A percentile compares a stretch with the other conserved stretches of the same genome.
Evolutionary conservation across 345 rosid species (phyloP).

Genomic region (Citrus hindsii): DNA sequence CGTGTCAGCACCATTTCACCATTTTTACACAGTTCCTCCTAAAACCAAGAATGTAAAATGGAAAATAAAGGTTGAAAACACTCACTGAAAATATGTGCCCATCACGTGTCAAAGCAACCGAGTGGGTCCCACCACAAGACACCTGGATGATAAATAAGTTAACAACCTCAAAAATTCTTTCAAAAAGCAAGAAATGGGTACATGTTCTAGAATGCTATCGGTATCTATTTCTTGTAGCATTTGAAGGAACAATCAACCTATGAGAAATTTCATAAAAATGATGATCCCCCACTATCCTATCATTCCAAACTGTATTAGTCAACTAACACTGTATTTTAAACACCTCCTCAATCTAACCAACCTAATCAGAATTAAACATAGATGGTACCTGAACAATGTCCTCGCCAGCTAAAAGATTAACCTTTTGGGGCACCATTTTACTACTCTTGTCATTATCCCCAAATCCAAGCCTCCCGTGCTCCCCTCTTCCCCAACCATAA

Average conservation of each 20-base stretch:
- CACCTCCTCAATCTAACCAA: background rate
- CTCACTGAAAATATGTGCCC: constrained; percentile 93
- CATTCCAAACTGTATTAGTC: background rate
- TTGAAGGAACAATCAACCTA: background rate
- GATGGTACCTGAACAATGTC: constrained; percentile 64
- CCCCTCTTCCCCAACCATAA: constrained; percentile 99
- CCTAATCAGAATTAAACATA: background rate
- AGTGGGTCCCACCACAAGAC: constrained; percentile 99
- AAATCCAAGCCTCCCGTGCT: constrained; percentile 97
- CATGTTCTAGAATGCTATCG: background rate
- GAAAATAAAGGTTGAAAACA: constrained; percentile 5
- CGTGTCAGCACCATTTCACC: background rate
- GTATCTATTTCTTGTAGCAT: background rate
- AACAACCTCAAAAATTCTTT: background rate
- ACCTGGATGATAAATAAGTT: constrained; percentile 42
- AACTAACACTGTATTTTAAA: background rate
- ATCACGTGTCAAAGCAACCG: constrained; percentile 84
- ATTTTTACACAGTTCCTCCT: background rate
- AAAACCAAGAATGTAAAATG: background rate
- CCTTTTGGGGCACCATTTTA: constrained; percentile 96
- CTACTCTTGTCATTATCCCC: constrained; percentile 99
- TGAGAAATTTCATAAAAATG: background rate
- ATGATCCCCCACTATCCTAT: background rate
- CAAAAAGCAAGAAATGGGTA: background rate
- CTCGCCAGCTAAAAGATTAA: constrained; percentile 79